Percentiles rank a stretch among this genome's conserved stretches.
Evolutionary conservation across 139 green algal genomes (phyloP).

Genomic region (Microglena sp.): DNA sequence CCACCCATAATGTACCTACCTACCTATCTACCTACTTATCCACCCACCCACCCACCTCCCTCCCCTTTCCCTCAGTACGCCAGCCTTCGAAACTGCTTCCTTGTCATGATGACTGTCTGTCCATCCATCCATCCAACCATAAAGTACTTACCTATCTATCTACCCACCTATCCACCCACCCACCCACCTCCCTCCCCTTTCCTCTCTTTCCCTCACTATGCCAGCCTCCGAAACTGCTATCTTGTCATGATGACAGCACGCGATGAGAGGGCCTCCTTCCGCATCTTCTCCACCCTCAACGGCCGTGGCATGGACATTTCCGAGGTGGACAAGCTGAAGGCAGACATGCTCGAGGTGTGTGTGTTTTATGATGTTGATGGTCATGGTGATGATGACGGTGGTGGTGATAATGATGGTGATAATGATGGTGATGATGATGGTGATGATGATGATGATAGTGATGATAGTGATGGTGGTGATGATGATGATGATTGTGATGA

Average conservation of each 20-base stretch:
- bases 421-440: no score
- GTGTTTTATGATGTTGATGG: no score
- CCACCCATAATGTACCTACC: not conserved
- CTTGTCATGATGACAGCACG: conserved; percentile 45
- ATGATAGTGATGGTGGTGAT: no score
- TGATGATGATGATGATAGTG: no score
- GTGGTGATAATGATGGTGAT: no score
- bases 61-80: not conserved
- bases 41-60: not conserved
- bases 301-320: conserved; percentile 39
- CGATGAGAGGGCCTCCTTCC: conserved; percentile 39
- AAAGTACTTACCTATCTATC: not conserved
- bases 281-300: conserved; percentile 49
- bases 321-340: conserved; percentile 49
- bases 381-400: no score
- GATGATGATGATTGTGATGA: no score
- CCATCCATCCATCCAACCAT: no score
- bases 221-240: conserved; percentile 28
- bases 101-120: not conserved
- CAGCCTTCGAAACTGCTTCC: conserved; percentile 7
- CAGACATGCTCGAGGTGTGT: conserved; percentile 38
- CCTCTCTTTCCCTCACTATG: no score
- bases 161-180: no score
- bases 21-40: no score
- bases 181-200: no score